Percentiles rank a stretch among this genome's conserved stretches.
Evolutionary conservation across 2,329 filamentous ascomycete species (phyloP).

Genomic region (Hypoxylon sp.): DNA sequence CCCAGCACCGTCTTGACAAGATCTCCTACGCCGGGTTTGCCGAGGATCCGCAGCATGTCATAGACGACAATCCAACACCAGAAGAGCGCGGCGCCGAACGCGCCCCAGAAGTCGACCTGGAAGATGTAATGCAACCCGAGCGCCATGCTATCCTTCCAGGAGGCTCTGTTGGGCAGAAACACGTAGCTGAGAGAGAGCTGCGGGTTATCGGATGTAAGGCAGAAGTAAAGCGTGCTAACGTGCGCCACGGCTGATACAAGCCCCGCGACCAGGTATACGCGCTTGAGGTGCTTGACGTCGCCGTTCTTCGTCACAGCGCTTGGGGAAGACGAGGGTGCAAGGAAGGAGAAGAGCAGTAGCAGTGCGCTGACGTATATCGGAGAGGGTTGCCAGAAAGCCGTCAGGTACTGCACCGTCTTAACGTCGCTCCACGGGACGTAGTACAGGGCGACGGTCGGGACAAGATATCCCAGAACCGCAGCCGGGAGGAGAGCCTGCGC

Average conservation of each 20-base stretch:
- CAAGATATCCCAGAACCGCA: conserved; percentile 47
- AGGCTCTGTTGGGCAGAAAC: conserved; percentile 45
- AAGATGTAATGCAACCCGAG: conserved; percentile 53
- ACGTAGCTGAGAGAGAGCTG: conserved; percentile 47
- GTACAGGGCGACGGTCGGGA: conserved; percentile 49
- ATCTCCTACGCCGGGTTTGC: conserved; percentile 16
- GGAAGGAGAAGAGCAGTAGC: conserved; percentile 40
- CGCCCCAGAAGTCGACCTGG: conserved; percentile 51
- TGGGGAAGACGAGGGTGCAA: conserved; percentile 26
- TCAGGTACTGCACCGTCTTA: conserved; percentile 45
- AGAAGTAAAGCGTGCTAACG: conserved; percentile 45
- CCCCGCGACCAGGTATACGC: conserved; percentile 44
- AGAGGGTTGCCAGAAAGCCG: conserved; percentile 50
- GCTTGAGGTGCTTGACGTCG: conserved; percentile 51
- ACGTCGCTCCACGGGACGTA: conserved; percentile 42
- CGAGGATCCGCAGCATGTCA: conserved; percentile 47
- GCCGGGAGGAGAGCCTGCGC: conserved; percentile 47
- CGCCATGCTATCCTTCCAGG: conserved; percentile 44
- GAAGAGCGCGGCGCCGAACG: conserved; percentile 46
- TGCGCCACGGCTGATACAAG: conserved; percentile 46
- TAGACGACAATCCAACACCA: conserved; percentile 49
- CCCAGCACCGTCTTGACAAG: conserved; percentile 41
- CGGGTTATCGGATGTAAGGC: conserved; percentile 43
- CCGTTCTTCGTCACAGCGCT: conserved; percentile 13
- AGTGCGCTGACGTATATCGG: conserved; percentile 48